These are phyloP conservation scores for Psilocybe tampanensis DNA, from an alignment of 768 basidiomycete species.

Conservation along the genomic window DNA sequence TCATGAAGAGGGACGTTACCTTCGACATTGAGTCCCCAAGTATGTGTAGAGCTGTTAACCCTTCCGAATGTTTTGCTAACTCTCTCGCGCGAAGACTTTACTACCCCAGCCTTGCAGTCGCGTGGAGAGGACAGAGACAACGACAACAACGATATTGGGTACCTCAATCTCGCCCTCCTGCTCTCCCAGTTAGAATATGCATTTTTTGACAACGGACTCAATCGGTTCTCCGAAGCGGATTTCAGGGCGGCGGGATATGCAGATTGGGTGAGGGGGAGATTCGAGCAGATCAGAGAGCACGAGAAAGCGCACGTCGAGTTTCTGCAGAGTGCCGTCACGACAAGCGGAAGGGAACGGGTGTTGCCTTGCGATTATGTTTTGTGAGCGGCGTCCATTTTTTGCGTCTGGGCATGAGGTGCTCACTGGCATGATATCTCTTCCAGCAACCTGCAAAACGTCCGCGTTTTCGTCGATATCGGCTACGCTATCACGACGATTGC, in stretches of 20 bases:
- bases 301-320: conserved; percentile 47
- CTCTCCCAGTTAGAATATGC: conserved; percentile 49
- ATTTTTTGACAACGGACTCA: conserved; percentile 48
- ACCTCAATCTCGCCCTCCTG: conserved; percentile 50
- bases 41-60: not conserved
- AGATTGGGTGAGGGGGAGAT: conserved; percentile 49
- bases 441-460: conserved; percentile 44
- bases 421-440: not conserved
- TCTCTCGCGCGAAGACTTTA: not conserved
- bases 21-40: too few species aligned
- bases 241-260: conserved; percentile 52
- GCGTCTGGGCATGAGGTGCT: not conserved
- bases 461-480: conserved; percentile 51
- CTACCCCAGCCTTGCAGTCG: not conserved
- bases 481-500: conserved; percentile 58
- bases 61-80: not conserved
- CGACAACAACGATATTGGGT: conserved; percentile 11
- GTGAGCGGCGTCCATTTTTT: conserved; percentile 32
- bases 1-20: too few species aligned
- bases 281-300: conserved; percentile 55
- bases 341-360: conserved; percentile 37
- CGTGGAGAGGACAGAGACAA: not conserved
- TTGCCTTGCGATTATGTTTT: conserved; percentile 64
- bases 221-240: conserved; percentile 43
- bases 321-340: conserved; percentile 43